phyloP scores from a whole-genome alignment of 768 basidiomycete genomes.

The Tricholoma hemisulphureum region DNA sequence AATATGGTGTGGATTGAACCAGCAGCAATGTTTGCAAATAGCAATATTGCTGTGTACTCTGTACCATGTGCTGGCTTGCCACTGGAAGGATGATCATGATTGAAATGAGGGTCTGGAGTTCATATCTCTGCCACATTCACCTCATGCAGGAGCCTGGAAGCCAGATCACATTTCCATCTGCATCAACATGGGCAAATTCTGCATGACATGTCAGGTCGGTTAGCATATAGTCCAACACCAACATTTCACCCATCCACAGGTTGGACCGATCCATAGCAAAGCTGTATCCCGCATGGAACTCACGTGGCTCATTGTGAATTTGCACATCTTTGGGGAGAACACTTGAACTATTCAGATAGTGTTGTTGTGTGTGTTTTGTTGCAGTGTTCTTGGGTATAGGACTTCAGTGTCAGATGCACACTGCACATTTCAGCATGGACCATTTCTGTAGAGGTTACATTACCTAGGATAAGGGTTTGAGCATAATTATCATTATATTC shows the following conservation, averaged over 20 bases:
- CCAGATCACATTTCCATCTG: conserved; percentile 4
- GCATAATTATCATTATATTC: no score
- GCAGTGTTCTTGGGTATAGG: no score
- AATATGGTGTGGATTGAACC: no score
- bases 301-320: conserved; percentile 1
- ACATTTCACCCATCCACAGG: background rate
- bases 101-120: background rate
- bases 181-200: background rate
- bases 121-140: background rate
- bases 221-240: background rate
- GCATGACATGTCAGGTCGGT: background rate
- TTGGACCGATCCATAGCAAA: background rate
- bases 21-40: no score
- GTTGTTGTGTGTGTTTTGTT: no score
- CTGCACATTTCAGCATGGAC: no score
- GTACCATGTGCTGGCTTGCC: conserved; percentile 17
- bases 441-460: no score
- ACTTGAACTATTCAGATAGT: no score
- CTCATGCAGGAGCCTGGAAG: conserved; percentile 3
- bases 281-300: background rate
- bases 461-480: no score
- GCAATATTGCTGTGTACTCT: conserved; percentile 8
- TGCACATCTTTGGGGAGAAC: background rate
- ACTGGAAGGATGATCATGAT: background rate
- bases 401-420: no score